Evolutionary conservation across 2,329 filamentous ascomycete genomes (phyloP), one percentile per base, ranked within the genome.

Genomic region (Immersiporthe knoxdaviesiana): DNA sequence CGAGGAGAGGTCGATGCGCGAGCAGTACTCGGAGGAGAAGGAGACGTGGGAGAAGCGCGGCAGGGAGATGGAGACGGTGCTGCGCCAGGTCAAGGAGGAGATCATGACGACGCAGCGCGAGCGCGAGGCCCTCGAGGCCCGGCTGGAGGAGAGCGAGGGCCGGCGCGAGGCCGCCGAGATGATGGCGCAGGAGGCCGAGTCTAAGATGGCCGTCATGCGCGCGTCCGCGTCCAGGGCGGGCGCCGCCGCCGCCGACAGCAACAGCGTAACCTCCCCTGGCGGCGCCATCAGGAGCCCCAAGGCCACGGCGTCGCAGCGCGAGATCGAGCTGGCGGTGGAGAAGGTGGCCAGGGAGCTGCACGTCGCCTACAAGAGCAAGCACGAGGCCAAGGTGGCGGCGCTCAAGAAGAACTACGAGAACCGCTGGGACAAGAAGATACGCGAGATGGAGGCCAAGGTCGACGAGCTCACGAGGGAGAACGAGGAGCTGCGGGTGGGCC

Each of bases 341-440:
- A 93, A 94, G 73, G 94, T 98, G 54, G 94, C 95, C n/a, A 88
- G 93, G 39, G 96, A 99, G 77, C 86, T 99, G 54, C 96, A 99
- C 78, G 87, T 91, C 0, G 86, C 97, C 14, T 99, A 99, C 86
- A 98, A 97, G 83, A 90, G 91, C 77, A 99, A 99, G 82, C 96
- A 99, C 78, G 95, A 98, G 82, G 93, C 91, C 72, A 99, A 99
- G 83, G 95, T 98, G 59, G 88, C 92, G 0, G 95, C 94, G 4
- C 85, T 99, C 73, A 98, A 91, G 82, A 90, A 91, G 81, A 90
- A 87, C 72, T 91, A 98, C 81, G 93, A 97, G 79, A 87, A 88
- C 61, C 90, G 95, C 67, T 96, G 93, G 88, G 93, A 97, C 80
- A 97, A 97, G 84, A 92, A 91, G 76, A 88, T 95, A 68, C 88